Evolutionary conservation across 2,329 filamentous ascomycete genomes (phyloP), one percentile per base, ranked within the genome.

Genomic region (Anisogramma anomala): DNA sequence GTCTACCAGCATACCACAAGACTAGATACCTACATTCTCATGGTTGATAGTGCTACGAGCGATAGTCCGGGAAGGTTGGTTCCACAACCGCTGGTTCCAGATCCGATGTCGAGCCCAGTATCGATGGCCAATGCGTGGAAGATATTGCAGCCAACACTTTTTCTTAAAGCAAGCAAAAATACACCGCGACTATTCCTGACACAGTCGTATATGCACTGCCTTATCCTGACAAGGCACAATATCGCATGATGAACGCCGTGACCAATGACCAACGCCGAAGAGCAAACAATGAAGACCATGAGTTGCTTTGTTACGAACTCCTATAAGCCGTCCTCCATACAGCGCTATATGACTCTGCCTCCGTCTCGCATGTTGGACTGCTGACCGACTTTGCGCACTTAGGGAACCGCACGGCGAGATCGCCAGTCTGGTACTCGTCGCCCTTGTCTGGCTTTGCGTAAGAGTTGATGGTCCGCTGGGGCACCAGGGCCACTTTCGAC

Each of bases 401-500:
- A 17, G 76, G 67, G 53, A 96, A 84, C 44, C 81, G 77, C 47
- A 93, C 77, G 1, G 93, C 72, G 43, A 96, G 79, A 56, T 96
- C 88, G 23, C 87, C 89, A 7, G 88, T 77, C 55, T 81, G 74
- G 60, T 87, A 96, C 35, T 74, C 67, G 13, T 74, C 74, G 39
- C 80, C 79, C 43, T 68, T 59, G 17, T 64, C 61, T 31, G 58
- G 56, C 38, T 63, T 62, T 47, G 71, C 79, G 61, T 95, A 96
- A 0, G 84, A 74, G 55, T 94, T 94, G 58, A 98, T 66, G 25
- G 72, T 69, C 38, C 81, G 75, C 61, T 98, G 91, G 2, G 89
- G 87, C n/a, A 98, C 71, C 17, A 98, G 69, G 1, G 84, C 88
- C 47, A 96, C 66, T 57, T 87, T 91, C 27, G 89, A 86, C 9